Evolutionary conservation across 805 yeast genomes (phyloP).

Genomic region (Ogataea saltuana): DNA sequence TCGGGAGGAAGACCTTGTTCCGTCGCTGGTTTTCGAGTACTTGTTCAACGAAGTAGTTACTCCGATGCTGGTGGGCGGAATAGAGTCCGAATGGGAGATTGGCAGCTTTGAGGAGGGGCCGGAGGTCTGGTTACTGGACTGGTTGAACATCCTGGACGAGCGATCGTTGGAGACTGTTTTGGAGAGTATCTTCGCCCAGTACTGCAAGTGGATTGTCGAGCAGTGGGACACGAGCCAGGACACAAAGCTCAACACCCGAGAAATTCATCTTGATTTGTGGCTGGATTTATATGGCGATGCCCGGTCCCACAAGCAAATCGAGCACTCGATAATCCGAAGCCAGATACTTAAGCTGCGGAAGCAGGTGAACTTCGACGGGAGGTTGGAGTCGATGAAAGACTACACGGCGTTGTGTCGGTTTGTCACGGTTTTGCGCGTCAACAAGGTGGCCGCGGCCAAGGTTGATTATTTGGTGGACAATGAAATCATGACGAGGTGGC

Average conservation of each 20-base stretch:
- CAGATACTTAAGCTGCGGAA: slow-evolving; percentile 43
- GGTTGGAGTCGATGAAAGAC: neutral
- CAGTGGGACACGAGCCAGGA: slow-evolving; percentile 21
- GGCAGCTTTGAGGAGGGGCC: slow-evolving; percentile 18
- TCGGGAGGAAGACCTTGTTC: slow-evolving; percentile 34
- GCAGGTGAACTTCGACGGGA: slow-evolving; percentile 1
- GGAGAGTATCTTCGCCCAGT: slow-evolving; percentile 19
- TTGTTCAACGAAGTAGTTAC: slow-evolving; percentile 35
- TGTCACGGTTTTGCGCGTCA: slow-evolving; percentile 7
- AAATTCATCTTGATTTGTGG: slow-evolving; percentile 32
- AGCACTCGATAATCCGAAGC: slow-evolving; percentile 50
- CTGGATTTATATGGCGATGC: slow-evolving; percentile 35
- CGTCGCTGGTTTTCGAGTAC: slow-evolving; percentile 24
- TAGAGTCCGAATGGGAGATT: slow-evolving; percentile 39
- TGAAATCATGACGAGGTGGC: slow-evolving; percentile 23
- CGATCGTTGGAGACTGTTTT: slow-evolving; percentile 16
- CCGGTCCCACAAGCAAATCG: slow-evolving; percentile 21
- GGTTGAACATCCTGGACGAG: slow-evolving; percentile 26
- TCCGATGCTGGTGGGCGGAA: slow-evolving; percentile 39
- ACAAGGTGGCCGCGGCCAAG: slow-evolving; percentile 9
- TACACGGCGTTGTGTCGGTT: slow-evolving; percentile 8
- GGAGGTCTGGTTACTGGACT: slow-evolving; percentile 30
- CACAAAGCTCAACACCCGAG: slow-evolving; percentile 8
- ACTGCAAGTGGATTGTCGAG: slow-evolving; percentile 22
- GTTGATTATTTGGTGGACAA: slow-evolving; percentile 23